Percentiles rank a stretch among this genome's conserved stretches.
phyloP scores from a whole-genome alignment of 2,329 filamentous ascomycete genomes.

The Colletotrichum graminicola region DNA sequence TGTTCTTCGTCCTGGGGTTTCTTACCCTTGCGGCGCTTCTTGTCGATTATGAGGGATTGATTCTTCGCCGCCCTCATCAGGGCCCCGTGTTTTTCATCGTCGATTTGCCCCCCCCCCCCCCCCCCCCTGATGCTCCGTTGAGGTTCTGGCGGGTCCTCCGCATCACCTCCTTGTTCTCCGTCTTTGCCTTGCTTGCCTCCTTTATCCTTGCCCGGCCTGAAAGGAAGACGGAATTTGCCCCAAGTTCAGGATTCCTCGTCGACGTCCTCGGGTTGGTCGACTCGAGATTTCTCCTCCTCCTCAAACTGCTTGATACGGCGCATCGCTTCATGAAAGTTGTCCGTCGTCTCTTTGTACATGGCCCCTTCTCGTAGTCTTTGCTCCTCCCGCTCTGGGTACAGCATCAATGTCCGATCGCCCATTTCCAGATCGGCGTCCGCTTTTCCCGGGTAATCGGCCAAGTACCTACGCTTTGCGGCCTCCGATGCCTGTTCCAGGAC shows the following conservation, averaged over 20 bases:
- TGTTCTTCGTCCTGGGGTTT: too few species aligned
- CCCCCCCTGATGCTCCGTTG: too few species aligned
- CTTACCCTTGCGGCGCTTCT: too few species aligned
- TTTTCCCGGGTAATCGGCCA: background rate
- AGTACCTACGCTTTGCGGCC: background rate
- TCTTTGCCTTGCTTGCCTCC: background rate
- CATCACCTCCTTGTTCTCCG: background rate
- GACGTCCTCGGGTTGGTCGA: background rate
- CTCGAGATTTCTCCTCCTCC: background rate
- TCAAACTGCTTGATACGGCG: background rate
- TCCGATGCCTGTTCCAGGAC: background rate
- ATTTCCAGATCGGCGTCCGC: background rate
- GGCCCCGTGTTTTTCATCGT: background rate
- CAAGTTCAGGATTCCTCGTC: background rate
- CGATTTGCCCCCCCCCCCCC: too few species aligned
- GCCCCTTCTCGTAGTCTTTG: background rate
- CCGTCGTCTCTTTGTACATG: background rate
- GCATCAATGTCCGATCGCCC: background rate
- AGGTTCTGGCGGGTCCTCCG: too few species aligned
- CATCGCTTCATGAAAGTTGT: accelerated
- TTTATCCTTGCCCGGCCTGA: too few species aligned
- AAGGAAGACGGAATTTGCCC: too few species aligned
- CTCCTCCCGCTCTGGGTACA: background rate
- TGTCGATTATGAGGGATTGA: too few species aligned
- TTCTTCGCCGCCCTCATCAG: background rate